Percentiles rank a stretch among this genome's conserved stretches.
Conservation (phyloP, 371 early-diverging fungal genomes). For the Caulochytrium protostelioides region DNA sequence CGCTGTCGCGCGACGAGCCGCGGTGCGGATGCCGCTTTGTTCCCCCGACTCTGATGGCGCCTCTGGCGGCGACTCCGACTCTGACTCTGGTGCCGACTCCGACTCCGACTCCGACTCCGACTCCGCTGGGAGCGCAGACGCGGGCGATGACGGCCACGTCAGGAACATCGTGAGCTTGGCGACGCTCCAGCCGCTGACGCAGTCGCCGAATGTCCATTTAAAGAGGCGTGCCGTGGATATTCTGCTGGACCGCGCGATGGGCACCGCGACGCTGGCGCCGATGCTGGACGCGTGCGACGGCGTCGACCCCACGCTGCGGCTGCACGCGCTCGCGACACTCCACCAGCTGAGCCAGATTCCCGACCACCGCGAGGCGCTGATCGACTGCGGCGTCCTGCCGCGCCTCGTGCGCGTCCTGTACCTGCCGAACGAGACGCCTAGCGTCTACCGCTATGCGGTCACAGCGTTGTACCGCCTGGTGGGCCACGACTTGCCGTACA, state of each 20-base stretch:
- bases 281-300: constrained; percentile 27
- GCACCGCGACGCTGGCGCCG: constrained; percentile 20
- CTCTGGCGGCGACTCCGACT: no score
- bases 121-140: no score
- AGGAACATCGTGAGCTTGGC: no score
- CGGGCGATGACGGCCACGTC: no score
- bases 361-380: constrained; percentile 27
- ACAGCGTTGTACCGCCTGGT: constrained; percentile 48
- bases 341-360: constrained; percentile 37
- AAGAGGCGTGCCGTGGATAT: constrained; percentile 41
- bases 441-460: constrained; percentile 41
- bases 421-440: constrained; percentile 24
- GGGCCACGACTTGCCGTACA: constrained; percentile 32
- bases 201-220: no score
- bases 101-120: no score
- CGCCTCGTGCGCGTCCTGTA: constrained; percentile 39
- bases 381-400: constrained; percentile 34
- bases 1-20: no score
- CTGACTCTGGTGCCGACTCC: no score
- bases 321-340: constrained; percentile 38
- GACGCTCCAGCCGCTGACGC: no score
- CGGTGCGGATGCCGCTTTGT: no score
- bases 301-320: constrained; percentile 24
- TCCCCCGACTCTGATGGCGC: no score
- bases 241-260: constrained; percentile 40